A percentile compares a stretch with the other conserved stretches of the same genome.
phyloP scores from a whole-genome alignment of 2,329 filamentous ascomycete species.

The Zymoseptoria passerinii region DNA sequence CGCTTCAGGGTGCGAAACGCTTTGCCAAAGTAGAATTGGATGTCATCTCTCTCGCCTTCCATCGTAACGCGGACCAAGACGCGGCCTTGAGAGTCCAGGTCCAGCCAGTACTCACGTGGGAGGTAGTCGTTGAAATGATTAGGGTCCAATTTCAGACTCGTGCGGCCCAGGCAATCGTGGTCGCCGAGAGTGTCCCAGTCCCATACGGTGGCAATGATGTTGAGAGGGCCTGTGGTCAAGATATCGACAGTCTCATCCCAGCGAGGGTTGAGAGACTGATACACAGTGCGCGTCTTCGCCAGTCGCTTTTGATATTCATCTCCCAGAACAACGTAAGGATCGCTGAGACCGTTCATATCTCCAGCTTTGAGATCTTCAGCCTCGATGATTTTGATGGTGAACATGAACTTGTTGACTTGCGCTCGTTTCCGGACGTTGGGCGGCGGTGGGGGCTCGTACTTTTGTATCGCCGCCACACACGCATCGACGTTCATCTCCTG shows the following conservation, averaged over 20 bases:
- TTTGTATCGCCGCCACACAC: slow-evolving; percentile 73
- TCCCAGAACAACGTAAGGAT: slow-evolving; percentile 92
- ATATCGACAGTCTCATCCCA: slow-evolving; percentile 98
- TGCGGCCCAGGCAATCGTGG: slow-evolving; percentile 93
- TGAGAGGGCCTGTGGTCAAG: slow-evolving; percentile 80
- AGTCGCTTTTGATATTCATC: slow-evolving; percentile 97
- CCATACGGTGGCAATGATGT: slow-evolving; percentile 95
- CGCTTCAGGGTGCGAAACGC: slow-evolving; percentile 91
- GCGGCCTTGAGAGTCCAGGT: slow-evolving; percentile 89
- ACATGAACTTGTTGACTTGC: slow-evolving; percentile 70
- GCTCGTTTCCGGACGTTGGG: slow-evolving; percentile 51
- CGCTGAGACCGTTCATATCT: slow-evolving; percentile 85
- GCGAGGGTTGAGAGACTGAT: slow-evolving; percentile 80
- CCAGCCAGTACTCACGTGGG: slow-evolving; percentile 93
- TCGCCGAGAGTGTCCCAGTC: slow-evolving; percentile 96
- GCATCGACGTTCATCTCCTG: slow-evolving; percentile 83
- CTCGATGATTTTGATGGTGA: slow-evolving; percentile 97
- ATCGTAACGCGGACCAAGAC: slow-evolving; percentile 88
- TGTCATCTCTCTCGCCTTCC: slow-evolving; percentile 97
- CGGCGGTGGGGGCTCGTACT: slow-evolving; percentile 62
- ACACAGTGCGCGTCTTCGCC: slow-evolving; percentile 87
- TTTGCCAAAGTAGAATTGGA: slow-evolving; percentile 97
- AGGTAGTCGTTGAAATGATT: slow-evolving; percentile 93
- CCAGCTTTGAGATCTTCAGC: slow-evolving; percentile 97
- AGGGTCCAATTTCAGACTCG: slow-evolving; percentile 97